phyloP scores from a whole-genome alignment of 768 basidiomycete genomes.

The Amanita inopinata region DNA sequence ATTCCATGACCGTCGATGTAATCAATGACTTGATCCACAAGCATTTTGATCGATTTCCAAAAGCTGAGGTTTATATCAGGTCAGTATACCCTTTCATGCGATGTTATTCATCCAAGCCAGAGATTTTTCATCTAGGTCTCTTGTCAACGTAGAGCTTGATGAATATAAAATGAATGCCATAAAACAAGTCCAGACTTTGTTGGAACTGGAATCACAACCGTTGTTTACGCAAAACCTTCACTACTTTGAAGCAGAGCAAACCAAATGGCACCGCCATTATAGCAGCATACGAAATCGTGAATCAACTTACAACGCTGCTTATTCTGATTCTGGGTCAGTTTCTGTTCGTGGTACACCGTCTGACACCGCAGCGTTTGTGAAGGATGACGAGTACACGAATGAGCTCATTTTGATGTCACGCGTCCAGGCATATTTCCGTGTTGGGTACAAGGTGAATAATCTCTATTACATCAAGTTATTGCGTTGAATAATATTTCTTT shows the following conservation, averaged over 20 bases:
- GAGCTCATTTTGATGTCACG: constrained; percentile 36
- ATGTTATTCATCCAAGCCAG: no score
- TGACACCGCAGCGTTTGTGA: background rate
- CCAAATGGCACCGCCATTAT: background rate
- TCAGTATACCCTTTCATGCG: no score
- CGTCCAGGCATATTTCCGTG: constrained; percentile 36
- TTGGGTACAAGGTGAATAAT: constrained; percentile 32
- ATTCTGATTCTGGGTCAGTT: background rate
- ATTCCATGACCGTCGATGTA: constrained; percentile 4
- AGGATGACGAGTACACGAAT: constrained; percentile 12
- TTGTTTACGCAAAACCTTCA: constrained; percentile 11
- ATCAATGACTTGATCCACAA: background rate
- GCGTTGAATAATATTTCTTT: background rate
- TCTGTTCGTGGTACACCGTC: no score
- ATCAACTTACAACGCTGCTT: background rate
- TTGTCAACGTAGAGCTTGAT: background rate
- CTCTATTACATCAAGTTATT: background rate
- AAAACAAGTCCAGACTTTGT: background rate
- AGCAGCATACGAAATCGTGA: background rate
- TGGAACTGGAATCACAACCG: background rate
- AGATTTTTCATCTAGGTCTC: no score
- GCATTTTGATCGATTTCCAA: constrained; percentile 1
- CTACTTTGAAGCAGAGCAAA: background rate
- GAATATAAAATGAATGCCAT: background rate
- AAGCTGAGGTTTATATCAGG: background rate